Conservation (phyloP, 192 early-diverging fungal species). For the Rhizoclosmatium globosum region DNA sequence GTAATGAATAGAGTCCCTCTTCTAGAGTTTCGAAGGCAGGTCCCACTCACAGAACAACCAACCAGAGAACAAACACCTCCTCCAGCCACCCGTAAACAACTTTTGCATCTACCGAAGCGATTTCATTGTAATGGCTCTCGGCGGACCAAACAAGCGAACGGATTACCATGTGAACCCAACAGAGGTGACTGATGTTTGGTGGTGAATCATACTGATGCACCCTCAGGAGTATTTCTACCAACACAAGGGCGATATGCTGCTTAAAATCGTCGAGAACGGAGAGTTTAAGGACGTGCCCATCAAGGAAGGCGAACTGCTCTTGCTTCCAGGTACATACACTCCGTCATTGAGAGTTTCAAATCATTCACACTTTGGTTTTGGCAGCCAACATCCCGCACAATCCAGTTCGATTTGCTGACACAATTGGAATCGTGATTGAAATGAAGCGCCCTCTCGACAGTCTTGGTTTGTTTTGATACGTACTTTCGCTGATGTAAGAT, state of each 20-base stretch:
- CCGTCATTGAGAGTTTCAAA: neutral
- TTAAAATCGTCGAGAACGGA: slow-evolving; percentile 85
- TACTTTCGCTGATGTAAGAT: neutral
- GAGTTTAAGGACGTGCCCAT: slow-evolving; percentile 87
- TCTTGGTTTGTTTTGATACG: slow-evolving; percentile 57
- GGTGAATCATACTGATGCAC: neutral
- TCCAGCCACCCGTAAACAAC: slow-evolving; percentile 96
- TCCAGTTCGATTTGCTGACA: slow-evolving; percentile 91
- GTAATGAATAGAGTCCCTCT: slow-evolving; percentile 54
- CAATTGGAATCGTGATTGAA: slow-evolving; percentile 96
- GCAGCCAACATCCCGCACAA: slow-evolving; percentile 92
- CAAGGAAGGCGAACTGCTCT: slow-evolving; percentile 94
- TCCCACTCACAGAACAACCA: neutral
- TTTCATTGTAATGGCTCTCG: slow-evolving; percentile 92
- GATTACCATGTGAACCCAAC: slow-evolving; percentile 98
- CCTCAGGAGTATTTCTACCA: slow-evolving; percentile 95
- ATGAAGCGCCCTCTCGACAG: slow-evolving; percentile 77
- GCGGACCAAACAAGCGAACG: slow-evolving; percentile 89
- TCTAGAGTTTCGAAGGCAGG: neutral
- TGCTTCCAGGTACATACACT: slow-evolving; percentile 80
- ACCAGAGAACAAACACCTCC: slow-evolving; percentile 60
- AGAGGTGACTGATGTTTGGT: slow-evolving; percentile 60
- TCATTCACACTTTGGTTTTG: neutral
- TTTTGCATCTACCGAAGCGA: slow-evolving; percentile 86
- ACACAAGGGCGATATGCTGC: slow-evolving; percentile 90